Percentiles rank a stretch among this genome's conserved stretches.
Conservation (phyloP, 257 asterid species). For the Nicotiana tabacum region DNA sequence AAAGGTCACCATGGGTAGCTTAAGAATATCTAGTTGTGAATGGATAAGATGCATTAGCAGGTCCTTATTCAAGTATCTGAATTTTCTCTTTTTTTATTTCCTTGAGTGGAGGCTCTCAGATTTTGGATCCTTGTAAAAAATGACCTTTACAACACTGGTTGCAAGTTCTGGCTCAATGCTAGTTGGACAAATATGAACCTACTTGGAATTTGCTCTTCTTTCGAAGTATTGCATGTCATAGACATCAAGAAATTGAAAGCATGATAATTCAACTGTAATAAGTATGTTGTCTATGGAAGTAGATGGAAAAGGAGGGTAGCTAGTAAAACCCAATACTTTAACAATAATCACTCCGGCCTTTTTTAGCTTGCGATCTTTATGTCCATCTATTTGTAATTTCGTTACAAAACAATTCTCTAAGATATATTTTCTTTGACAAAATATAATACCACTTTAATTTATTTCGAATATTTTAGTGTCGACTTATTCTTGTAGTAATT, state of each 20-base stretch:
- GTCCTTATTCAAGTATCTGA: neutral
- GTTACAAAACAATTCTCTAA: neutral
- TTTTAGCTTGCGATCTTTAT: neutral
- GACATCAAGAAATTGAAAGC: neutral
- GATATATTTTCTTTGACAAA: neutral
- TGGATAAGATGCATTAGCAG: neutral
- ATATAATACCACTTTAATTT: neutral
- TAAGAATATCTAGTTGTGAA: neutral
- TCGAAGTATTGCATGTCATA: neutral
- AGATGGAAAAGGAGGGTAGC: neutral
- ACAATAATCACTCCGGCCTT: neutral
- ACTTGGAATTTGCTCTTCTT: neutral
- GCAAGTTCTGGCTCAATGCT: neutral
- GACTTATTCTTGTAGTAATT: neutral
- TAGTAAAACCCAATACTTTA: neutral
- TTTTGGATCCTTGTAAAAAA: neutral
- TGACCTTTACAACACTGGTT: neutral
- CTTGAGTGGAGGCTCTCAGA: neutral
- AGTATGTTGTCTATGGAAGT: neutral
- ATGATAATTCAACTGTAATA: neutral
- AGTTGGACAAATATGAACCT: neutral
- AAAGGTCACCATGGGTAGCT: neutral
- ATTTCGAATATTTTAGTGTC: neutral
- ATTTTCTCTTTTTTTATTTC: neutral
- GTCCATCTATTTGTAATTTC: neutral